Percentiles rank a stretch among this genome's conserved stretches.
These are phyloP conservation scores for Thoreauomyces humboldtii DNA, from an alignment of 192 early-diverging fungal genomes.

Conservation along the genomic window DNA sequence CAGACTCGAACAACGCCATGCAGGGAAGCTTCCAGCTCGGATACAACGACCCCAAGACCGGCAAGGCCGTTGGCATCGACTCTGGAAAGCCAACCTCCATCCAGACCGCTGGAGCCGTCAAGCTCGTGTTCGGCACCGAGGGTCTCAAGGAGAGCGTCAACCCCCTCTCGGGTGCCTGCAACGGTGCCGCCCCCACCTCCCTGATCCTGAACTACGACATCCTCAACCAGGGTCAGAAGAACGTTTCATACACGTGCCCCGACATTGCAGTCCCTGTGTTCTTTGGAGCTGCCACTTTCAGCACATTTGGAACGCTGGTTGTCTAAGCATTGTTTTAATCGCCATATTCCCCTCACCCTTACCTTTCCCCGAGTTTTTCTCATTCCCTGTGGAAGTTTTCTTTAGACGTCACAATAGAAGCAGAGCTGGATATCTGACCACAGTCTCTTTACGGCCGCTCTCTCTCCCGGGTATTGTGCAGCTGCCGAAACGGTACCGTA, in stretches of 20 bases:
- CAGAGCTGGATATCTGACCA: too few species aligned
- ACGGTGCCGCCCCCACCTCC: background rate
- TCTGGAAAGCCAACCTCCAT: background rate
- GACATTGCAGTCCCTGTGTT: background rate
- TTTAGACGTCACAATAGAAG: too few species aligned
- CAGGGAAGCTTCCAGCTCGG: conserved; percentile 1
- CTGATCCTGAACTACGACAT: background rate
- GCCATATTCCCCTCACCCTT: too few species aligned
- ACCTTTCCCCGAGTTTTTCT: too few species aligned
- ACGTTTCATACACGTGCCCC: background rate
- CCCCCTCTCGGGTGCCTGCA: background rate
- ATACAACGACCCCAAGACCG: background rate
- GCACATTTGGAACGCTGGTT: background rate
- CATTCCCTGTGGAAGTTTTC: too few species aligned
- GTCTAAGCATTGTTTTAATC: too few species aligned
- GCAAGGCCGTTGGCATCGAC: background rate
- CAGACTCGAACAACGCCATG: background rate
- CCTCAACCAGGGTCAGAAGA: background rate
- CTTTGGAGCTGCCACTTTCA: background rate
- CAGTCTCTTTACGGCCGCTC: too few species aligned
- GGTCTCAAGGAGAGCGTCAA: background rate
- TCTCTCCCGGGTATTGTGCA: too few species aligned
- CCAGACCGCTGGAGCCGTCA: background rate
- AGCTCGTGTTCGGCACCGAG: background rate
- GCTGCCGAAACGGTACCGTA: too few species aligned